A percentile compares a stretch with the other conserved stretches of the same genome.
phyloP scores from a whole-genome alignment of 768 basidiomycete genomes.

The Suillus plorans region DNA sequence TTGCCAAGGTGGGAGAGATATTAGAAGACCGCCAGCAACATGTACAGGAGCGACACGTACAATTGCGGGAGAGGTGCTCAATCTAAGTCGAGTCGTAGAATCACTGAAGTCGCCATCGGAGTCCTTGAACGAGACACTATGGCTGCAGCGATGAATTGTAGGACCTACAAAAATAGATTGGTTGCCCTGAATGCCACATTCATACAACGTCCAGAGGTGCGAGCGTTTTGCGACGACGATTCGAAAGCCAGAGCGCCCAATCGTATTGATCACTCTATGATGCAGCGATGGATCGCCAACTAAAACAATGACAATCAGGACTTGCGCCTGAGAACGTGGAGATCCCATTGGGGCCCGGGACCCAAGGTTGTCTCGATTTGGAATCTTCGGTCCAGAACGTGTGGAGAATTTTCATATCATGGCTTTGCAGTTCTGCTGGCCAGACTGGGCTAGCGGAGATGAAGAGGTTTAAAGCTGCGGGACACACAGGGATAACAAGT shows the following conservation, averaged over 20 bases:
- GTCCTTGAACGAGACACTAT: background rate
- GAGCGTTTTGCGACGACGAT: background rate
- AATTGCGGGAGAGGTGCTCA: background rate
- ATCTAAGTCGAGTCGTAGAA: background rate
- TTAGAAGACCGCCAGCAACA: background rate
- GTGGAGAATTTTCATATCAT: background rate
- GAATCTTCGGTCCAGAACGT: background rate
- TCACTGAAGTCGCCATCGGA: background rate
- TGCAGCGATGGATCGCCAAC: slow-evolving; percentile 1
- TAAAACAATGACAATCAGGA: slow-evolving; percentile 2
- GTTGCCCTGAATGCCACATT: background rate
- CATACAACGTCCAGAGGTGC: background rate
- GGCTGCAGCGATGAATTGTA: background rate
- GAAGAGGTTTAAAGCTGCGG: background rate
- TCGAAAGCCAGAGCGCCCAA: background rate
- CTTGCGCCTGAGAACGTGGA: background rate
- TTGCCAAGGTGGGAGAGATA: background rate
- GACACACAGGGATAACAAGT: background rate
- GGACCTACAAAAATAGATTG: background rate
- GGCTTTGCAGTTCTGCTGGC: background rate
- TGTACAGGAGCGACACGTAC: background rate
- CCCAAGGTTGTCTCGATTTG: background rate
- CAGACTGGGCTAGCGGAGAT: background rate
- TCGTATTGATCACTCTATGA: background rate
- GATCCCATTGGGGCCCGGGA: background rate